Base-by-base conservation (phyloP, 495 filamentous ascomycete genomes). In the Pseudotulostoma volvatum region DNA sequence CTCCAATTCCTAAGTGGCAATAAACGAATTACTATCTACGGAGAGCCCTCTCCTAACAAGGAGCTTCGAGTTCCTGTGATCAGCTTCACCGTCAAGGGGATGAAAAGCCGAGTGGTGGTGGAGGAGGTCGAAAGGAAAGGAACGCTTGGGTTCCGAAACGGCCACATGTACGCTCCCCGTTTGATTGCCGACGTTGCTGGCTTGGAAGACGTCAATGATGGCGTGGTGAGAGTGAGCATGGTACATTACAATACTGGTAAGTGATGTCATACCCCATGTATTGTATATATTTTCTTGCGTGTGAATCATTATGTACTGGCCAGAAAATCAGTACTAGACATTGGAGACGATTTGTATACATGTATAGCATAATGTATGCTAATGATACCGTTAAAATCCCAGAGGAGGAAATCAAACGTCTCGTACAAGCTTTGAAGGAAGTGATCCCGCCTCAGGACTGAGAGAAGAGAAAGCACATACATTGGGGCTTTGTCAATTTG, bases 181-280 rank as follows among this genome's bases (percentile, higher is more conserved):
- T 47, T 84, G 48, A 55, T 74, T 7, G 44, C 66, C 31, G 70
- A 79, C n/a, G 55, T 79, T 5, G 51, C 82, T 19, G 68, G 67
- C 1, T 44, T 81, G 39, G 65, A 43, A 28, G 51, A 57, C 44
- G 42, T 51, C 30, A 51, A 61, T 31, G 72, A 77, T 43, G 80
- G 77, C 1, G 73, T 84, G 14, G 66, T 81, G 11, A 68, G 80
- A 51, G 74, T 82, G 25, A 77, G 70, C 46, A 62, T 81, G 60
- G 67, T 78, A 53, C 78, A 83, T 60, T 84, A 84, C 58, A 86
- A 84, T 49, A 82, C 74, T 4, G 57, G 77, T 76, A 48, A 67
- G 70, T 64, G n/a, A n/a, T n/a, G n/a, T n/a, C n/a, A n/a, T n/a
- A n/a, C n/a, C n/a, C n/a, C n/a, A n/a, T n/a, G n/a, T n/a, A n/a